phyloP scores from a whole-genome alignment of 352 stramenopile species.

The Globisporangium orthogonon region DNA sequence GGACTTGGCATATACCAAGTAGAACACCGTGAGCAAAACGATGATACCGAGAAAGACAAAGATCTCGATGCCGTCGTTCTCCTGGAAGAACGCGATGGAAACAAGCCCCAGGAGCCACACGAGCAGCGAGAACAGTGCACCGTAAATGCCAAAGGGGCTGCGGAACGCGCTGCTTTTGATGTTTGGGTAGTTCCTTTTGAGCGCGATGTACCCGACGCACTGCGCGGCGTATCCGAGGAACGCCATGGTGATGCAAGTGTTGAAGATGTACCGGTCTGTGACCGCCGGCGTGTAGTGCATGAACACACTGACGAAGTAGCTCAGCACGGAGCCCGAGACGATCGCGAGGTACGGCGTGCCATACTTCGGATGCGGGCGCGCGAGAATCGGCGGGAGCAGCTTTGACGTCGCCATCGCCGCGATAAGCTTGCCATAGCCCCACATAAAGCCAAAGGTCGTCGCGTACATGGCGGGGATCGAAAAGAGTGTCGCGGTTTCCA shows the following conservation, averaged over 20 bases:
- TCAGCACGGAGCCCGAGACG: conserved; percentile 16
- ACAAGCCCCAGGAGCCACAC: conserved; percentile 24
- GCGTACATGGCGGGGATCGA: conserved; percentile 29
- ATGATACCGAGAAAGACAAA: conserved; percentile 14
- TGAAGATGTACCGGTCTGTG: conserved; percentile 23
- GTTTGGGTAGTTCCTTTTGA: conserved; percentile 22
- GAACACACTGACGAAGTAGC: conserved; percentile 20
- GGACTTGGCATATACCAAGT: conserved; percentile 20
- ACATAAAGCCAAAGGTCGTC: conserved; percentile 30
- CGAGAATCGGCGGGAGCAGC: conserved; percentile 19
- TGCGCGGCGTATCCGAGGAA: conserved; percentile 25
- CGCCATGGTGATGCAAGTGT: conserved; percentile 22
- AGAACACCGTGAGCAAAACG: conserved; percentile 15
- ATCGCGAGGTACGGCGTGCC: conserved; percentile 17
- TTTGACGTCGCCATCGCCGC: conserved; percentile 24
- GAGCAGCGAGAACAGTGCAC: conserved; percentile 20
- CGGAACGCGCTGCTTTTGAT: conserved; percentile 24
- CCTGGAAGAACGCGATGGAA: conserved; percentile 23
- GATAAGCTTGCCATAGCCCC: conserved; percentile 31
- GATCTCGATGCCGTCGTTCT: conserved; percentile 17
- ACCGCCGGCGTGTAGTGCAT: conserved; percentile 14
- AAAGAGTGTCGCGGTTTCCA: conserved; percentile 21
- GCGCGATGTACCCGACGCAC: conserved; percentile 25
- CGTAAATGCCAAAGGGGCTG: conserved; percentile 23
- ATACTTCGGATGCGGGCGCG: conserved; percentile 7